phyloP scores from a whole-genome alignment of 768 basidiomycete species.

The Boletus reticulatus region DNA sequence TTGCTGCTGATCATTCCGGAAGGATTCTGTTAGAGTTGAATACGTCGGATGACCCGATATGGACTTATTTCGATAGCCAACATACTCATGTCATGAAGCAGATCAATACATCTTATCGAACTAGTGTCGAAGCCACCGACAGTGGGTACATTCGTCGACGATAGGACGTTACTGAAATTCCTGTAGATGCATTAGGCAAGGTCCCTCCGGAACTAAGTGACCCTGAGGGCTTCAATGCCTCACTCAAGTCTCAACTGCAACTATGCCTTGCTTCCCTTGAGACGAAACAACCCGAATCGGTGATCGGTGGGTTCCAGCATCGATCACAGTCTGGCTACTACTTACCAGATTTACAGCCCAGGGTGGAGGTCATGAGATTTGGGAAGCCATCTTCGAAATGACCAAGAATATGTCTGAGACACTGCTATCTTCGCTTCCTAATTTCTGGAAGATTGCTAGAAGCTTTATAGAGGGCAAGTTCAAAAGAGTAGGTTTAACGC shows the following conservation, averaged over 20 bases:
- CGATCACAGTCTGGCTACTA: background rate
- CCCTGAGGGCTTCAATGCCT: conserved; percentile 39
- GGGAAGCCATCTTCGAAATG: conserved; percentile 76
- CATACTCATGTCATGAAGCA: conserved; percentile 81
- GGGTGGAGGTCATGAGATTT: conserved; percentile 70
- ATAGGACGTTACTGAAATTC: conserved; percentile 1
- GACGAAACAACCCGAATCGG: conserved; percentile 57
- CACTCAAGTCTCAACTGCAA: conserved; percentile 58
- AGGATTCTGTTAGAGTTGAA: conserved; percentile 90
- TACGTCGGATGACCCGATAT: conserved; percentile 84
- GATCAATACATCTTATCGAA: conserved; percentile 62
- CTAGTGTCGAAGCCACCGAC: conserved; percentile 48
- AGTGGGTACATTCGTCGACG: conserved; percentile 33
- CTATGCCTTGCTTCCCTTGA: conserved; percentile 59
- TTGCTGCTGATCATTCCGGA: conserved; percentile 7
- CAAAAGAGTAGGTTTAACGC: conserved; percentile 59
- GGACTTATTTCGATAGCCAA: conserved; percentile 95
- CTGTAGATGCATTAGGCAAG: conserved; percentile 48
- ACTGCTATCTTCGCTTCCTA: conserved; percentile 80
- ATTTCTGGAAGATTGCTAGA: conserved; percentile 91
- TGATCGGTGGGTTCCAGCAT: conserved; percentile 47
- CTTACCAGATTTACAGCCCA: conserved; percentile 45
- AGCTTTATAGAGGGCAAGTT: conserved; percentile 93
- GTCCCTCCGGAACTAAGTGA: conserved; percentile 33
- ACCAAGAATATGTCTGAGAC: conserved; percentile 87